Conservation (phyloP, 192 early-diverging fungal species). For the Helicostylum pulchrum region DNA sequence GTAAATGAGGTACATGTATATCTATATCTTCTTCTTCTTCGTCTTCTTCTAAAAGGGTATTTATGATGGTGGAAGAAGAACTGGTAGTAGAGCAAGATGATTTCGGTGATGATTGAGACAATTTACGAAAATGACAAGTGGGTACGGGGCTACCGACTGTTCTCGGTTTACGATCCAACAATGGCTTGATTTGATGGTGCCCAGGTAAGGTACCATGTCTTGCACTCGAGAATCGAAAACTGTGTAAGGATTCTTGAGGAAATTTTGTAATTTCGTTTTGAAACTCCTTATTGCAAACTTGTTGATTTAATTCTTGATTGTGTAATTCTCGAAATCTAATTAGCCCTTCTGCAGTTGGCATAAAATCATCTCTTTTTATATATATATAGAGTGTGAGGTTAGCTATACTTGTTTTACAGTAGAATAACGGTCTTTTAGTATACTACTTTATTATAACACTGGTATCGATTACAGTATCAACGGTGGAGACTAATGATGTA, state of each 20-base stretch:
- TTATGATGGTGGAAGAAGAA: not conserved
- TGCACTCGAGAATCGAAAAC: slow-evolving; percentile 13
- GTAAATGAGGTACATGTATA: slow-evolving; percentile 25
- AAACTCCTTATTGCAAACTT: slow-evolving; percentile 1
- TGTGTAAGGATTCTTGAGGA: slow-evolving; percentile 16
- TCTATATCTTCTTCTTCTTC: slow-evolving; percentile 35
- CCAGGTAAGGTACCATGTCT: slow-evolving; percentile 3
- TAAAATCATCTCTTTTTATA: slow-evolving; percentile 8
- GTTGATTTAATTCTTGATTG: not conserved
- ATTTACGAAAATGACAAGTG: not conserved
- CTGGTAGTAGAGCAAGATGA: not conserved
- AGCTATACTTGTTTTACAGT: not conserved
- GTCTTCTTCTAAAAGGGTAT: not conserved
- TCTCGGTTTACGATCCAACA: not conserved
- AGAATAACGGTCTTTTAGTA: too few relatives aligned
- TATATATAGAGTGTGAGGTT: not conserved
- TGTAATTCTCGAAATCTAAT: slow-evolving; percentile 10
- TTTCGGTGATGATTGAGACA: not conserved
- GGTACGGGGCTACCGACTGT: not conserved
- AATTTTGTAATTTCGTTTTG: not conserved
- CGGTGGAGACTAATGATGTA: not conserved
- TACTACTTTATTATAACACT: too few relatives aligned
- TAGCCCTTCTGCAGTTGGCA: slow-evolving; percentile 10
- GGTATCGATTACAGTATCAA: not conserved
- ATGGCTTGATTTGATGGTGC: not conserved